Conservation (phyloP, 108 stramenopile species). For the Stephanodiscus minutulus region DNA sequence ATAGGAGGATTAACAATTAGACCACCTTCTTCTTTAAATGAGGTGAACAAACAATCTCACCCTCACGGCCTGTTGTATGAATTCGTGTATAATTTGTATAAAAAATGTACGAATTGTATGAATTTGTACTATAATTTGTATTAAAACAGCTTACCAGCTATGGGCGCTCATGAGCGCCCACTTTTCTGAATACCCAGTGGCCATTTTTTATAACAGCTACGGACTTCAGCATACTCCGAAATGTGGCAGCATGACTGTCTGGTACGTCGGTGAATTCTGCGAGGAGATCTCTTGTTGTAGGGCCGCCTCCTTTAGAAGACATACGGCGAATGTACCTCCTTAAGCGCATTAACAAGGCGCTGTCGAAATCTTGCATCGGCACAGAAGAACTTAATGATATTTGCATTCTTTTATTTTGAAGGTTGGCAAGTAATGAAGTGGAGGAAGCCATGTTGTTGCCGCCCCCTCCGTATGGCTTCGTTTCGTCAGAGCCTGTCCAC, state of each 20-base stretch:
- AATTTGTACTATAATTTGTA: too few species aligned
- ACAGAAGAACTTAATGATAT: conserved; percentile 33
- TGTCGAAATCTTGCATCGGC: conserved; percentile 23
- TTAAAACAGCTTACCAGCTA: too few species aligned
- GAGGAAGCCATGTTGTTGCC: conserved; percentile 36
- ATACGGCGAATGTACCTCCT: conserved; percentile 49
- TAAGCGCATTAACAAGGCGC: conserved; percentile 54
- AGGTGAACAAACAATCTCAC: too few species aligned
- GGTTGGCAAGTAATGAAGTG: conserved; percentile 56
- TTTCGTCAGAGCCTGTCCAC: conserved; percentile 67
- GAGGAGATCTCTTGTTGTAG: conserved; percentile 69
- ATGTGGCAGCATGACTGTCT: conserved; percentile 64
- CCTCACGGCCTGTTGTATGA: too few species aligned
- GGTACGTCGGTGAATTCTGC: conserved; percentile 68
- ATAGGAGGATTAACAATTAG: too few species aligned
- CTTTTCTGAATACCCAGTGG: conserved; percentile 44
- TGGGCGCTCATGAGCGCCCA: too few species aligned
- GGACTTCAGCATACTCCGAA: conserved; percentile 69
- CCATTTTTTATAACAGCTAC: conserved; percentile 65
- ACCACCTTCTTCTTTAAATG: too few species aligned
- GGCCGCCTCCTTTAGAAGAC: conserved; percentile 39
- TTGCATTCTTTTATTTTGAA: conserved; percentile 54
- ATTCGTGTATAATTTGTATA: too few species aligned
- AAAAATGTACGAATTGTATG: too few species aligned
- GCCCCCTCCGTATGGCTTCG: conserved; percentile 32